A percentile compares a stretch with the other conserved stretches of the same genome.
Conservation (phyloP, 1,284 basidiomycete species). For the Trichosporon inkin region DNA sequence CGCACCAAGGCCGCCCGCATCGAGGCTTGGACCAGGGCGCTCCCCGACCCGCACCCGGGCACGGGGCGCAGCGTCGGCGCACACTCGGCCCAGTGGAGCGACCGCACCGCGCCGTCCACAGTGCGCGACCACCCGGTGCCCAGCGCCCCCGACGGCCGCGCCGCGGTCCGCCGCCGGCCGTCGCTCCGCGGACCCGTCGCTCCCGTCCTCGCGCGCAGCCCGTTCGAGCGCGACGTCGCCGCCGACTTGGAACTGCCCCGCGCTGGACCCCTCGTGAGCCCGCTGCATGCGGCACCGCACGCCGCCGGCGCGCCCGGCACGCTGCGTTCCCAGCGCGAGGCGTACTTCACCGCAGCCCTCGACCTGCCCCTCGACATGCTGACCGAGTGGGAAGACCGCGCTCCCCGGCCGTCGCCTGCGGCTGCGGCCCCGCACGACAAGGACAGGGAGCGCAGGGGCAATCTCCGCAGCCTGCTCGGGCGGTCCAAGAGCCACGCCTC, state of each 20-base stretch:
- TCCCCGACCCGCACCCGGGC: conserved; percentile 1
- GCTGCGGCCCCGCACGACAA: too few relatives aligned
- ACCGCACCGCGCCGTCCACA: background rate
- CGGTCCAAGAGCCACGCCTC: background rate
- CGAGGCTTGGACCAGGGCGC: conserved; percentile 16
- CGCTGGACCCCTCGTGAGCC: conserved; percentile 8
- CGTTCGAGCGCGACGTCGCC: background rate
- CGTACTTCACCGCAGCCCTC: conserved; percentile 35
- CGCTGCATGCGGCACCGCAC: background rate
- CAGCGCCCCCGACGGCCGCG: background rate
- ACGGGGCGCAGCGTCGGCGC: background rate
- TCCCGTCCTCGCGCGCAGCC: conserved; percentile 12
- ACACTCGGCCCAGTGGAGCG: background rate
- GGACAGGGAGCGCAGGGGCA: background rate
- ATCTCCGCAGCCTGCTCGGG: background rate
- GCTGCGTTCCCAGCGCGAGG: conserved; percentile 30
- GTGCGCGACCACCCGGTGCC: background rate
- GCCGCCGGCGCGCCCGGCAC: background rate
- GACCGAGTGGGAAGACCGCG: conserved; percentile 13
- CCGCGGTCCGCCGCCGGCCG: background rate
- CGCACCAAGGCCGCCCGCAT: conserved; percentile 15
- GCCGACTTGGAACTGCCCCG: conserved; percentile 1
- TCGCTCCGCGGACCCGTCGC: conserved; percentile 5
- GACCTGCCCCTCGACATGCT: conserved; percentile 40
- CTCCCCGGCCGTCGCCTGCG: too few relatives aligned